Evolutionary conservation across 495 filamentous ascomycete species (phyloP), one percentile per base, ranked within the genome.

Genomic region (Podospora bellae-mahoneyi): DNA sequence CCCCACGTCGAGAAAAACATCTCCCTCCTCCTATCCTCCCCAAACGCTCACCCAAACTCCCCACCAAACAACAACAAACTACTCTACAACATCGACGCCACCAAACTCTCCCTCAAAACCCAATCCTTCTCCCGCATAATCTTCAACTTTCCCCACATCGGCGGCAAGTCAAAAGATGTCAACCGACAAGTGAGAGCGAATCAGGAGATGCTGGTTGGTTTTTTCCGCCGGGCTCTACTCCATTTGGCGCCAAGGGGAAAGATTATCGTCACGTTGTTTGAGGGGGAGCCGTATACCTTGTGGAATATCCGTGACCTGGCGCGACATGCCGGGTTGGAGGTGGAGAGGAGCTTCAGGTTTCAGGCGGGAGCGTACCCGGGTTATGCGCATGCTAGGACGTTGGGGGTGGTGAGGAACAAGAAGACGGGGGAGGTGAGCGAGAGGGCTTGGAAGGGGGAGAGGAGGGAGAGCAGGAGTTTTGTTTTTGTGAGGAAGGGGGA

Each of bases 71-170:
- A 39, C 10, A n/a, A 26, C 39, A 66, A 64, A 26, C 55, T 71
- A 0, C 66, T 68, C 53, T 92, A 89, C 82, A 82, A 81, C 16
- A 77, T 95, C 66, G 92, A 97, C 76, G 92, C 90, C 2, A 68
- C 69, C 69, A 78, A 78, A 32, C 16, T 39, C 55, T 13, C 30
- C 2, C 18, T 30, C 7, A 48, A 48, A 48, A 18, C 28, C 60
- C 53, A 27, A 16, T 4, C 23, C 66, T 57, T 28, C 26, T 28
- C 30, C 30, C 68, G 86, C 48, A 88, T 97, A 62, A 85, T 92
- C 60, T 99, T 97, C 84, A 96, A 97, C 81, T 99, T 99, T 79
- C 95, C 95, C 60, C 95, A 99, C 78, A 90, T 96, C 2, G 95
- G 95, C 63, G 95, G 95, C 7, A 87, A 93, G 69, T 91, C 87